Base-by-base conservation (phyloP, 441 rosid species). In the Cnidoscolus chayamansa region DNA sequence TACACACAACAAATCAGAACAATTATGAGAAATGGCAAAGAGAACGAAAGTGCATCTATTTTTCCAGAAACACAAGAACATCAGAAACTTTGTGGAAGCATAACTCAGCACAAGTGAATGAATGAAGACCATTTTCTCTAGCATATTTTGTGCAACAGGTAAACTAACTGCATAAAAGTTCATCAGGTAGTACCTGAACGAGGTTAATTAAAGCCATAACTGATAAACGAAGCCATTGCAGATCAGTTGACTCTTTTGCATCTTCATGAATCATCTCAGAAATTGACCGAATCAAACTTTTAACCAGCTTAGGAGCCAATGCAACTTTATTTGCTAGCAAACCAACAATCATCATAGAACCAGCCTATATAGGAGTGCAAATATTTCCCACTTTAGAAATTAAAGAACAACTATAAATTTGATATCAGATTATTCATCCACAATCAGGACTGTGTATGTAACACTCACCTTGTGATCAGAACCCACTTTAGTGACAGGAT, bases 341-440 rank as follows among this genome's bases (percentile, higher is more conserved):
- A 66, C 96, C 86, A 69, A 88, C 87, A 85, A 92, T 85, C 96
- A 96, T 96, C 78, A 96, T 81, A 66, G 96, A 88, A 83, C 97
- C 89, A 61, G 99, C 98, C 99, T 96, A 79, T 68, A 83, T 10
- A 66, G 55, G 73, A 45, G 69, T 48, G 25, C 10, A 72, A 62
- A 70, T 30, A 75, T 30, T 63, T 59, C 31, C 56, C 78, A 68
- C 60, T 25, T 57, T 20, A 74, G 43, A 54, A 67, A 51, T 2
- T 66, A 40, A 62, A 71, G 61, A 59, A 16, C 11, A 32, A 32
- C 47, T 25, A 55, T 59, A 43, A 11, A 55, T n/a, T 13, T 48
- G 51, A 56, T 63, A 70, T 47, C 59, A 58, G 10, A 16, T 19
- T 62, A 9, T 59, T 40, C n/a, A 56, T 56, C 66, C 32, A 49